phyloP scores from a whole-genome alignment of 192 early-diverging fungal genomes.

The Funneliformis geosporum region DNA sequence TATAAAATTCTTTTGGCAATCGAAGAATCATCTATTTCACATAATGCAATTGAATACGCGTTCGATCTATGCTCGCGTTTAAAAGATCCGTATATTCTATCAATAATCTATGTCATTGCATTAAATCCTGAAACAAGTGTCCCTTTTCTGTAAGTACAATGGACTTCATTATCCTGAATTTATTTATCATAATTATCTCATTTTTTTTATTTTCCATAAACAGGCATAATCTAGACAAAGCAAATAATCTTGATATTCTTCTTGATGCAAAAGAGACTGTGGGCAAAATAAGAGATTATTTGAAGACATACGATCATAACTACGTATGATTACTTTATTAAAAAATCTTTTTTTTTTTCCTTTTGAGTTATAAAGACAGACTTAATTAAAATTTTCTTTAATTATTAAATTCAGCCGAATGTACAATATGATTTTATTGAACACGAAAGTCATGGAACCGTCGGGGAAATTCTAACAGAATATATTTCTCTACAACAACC shows the following conservation, averaged over 20 bases:
- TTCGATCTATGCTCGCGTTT: constrained; percentile 32
- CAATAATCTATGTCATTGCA: constrained; percentile 24
- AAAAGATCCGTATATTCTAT: constrained; percentile 4
- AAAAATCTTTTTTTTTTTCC: not conserved
- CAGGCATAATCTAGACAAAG: constrained; percentile 29
- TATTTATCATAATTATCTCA: not conserved
- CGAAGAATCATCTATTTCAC: constrained; percentile 14
- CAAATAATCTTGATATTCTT: constrained; percentile 33
- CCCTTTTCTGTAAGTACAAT: constrained; percentile 30
- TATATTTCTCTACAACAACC: constrained; percentile 12
- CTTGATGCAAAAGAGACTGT: constrained; percentile 27
- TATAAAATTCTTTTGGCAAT: constrained; percentile 27
- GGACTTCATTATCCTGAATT: not conserved
- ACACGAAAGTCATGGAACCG: constrained; percentile 15
- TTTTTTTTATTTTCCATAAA: not conserved
- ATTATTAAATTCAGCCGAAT: not conserved
- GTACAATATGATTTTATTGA: constrained; percentile 23
- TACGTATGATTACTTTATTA: not conserved
- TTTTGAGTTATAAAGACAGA: not conserved
- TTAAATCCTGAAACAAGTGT: constrained; percentile 28
- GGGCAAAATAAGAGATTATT: not conserved
- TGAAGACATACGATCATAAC: not conserved
- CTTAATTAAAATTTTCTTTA: not conserved
- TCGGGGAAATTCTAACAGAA: constrained; percentile 14
- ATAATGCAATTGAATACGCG: constrained; percentile 24